Evolutionary conservation across 768 basidiomycete genomes (phyloP), one percentile per base, ranked within the genome.

Genomic region (Mycena crocata): DNA sequence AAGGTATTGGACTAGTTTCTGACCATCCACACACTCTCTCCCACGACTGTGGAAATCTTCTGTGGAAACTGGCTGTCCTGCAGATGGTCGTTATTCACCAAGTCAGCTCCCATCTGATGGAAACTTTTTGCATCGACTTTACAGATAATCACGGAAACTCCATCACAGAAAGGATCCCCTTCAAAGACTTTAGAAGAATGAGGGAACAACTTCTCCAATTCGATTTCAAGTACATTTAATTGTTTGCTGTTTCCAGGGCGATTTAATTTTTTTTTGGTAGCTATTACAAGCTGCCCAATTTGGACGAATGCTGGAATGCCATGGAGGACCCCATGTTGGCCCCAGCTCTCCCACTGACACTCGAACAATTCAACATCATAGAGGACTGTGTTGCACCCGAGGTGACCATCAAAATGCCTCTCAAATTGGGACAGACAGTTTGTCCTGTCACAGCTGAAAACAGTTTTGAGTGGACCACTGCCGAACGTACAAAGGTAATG

Each of bases 391-490:
- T 62, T 0, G 61, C 61, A 19, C 24, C 44, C 9, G 61, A 54
- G 32, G 24, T 62, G 5, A 31, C 21, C 3, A 31, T 62, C 8
- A 3, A n/a, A 4, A 54, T 42, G 2, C 8, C 7, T 23, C 15
- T 62, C 8, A 14, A 54, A 3, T 24, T 62, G 3, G 30, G 35
- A 6, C 2, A 7, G 4, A 62, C 50, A 2, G 10, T 42, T 4
- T 62, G 40, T 26, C 61, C 61, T 21, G 61, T 62, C 12, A 54
- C 45, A n/a, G 32, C 50, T 3, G 32, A 52, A 1, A 62, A 62
- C 23, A 28, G 21, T 12, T 21, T 45, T 10, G 13, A 7, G 7
- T 62, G 51, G 51, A 62, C 61, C 1, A 9, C 12, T 19, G 8
- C 12, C 2, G 28, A 61, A 28, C 21, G 49, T 7, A 21, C 19